Base-by-base conservation (phyloP, 768 basidiomycete genomes). In the Ramaria rubella region DNA sequence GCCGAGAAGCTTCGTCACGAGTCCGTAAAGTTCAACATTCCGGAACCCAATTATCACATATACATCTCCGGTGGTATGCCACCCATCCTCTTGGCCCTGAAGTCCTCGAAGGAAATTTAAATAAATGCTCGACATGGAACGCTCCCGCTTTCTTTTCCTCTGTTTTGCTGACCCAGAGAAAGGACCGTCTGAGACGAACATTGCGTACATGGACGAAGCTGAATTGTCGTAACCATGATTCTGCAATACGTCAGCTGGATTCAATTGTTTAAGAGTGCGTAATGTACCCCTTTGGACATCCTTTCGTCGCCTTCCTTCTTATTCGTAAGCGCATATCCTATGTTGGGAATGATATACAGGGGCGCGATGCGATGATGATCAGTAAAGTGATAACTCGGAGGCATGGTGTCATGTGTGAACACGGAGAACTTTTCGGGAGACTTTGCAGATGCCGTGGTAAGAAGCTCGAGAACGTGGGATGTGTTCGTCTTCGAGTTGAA, bases 161-260 rank as follows among this genome's bases (percentile, higher is more conserved):
- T 51, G 23, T 68, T 91, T 93, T 52, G 82, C 76, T 42, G 81
- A 77, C 11, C 80, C 70, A 14, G 87, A 83, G 68, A 93, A 94
- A 0, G 94, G 94, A 1, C 94, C 94, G 65, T 93, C 90, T 9
- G 90, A 92, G 57, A 95, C 85, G 68, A 95, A 94, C 66, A 91
- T 85, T 2, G 92, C 92, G 50, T 83, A 81, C 94, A 95, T 95
- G 5, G 85, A 75, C 12, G 74, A 64, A 40, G 84, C 81, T 17
- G 78, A 68, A 61, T 93, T 94, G 67, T 94, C 92, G 65, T 94
- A 96, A 5, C 94, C 94, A 63, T 96, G 94, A 58, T 84, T 92
- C 87, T 90, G 62, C 30, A 61, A 51, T 17, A 34, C 44, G 43
- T 19, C 14, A 26, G 19, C 21, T 43, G n/a, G 33, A 26, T 21